A percentile compares a stretch with the other conserved stretches of the same genome.
Evolutionary conservation across 148 eudicot species (phyloP).

Genomic region (Limonium bicolor): DNA sequence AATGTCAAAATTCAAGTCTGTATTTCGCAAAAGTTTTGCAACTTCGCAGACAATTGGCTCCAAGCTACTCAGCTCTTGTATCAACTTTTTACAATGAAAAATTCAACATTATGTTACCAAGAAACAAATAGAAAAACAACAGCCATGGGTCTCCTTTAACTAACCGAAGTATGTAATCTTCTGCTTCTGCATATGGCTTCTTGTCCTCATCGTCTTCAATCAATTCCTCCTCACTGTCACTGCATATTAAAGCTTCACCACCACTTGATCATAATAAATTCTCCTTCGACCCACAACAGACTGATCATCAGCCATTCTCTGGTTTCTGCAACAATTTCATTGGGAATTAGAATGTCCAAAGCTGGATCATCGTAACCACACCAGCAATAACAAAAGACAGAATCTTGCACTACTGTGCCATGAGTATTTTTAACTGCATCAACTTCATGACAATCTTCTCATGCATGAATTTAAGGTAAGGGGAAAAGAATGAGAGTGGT

Average conservation of each 20-base stretch:
- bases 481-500: no score
- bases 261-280: conserved; percentile 93
- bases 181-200: conserved; percentile 63
- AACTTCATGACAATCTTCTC: no score
- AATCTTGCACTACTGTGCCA: not conserved
- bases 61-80: no score
- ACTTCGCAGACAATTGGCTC: no score
- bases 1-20: no score
- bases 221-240: conserved; percentile 96
- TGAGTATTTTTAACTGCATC: no score
- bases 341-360: conserved; percentile 1
- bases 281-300: conserved; percentile 95
- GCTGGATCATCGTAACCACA: not conserved
- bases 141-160: no score
- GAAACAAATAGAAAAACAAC: no score
- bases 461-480: no score
- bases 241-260: conserved; percentile 88
- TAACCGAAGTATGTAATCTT: conserved; percentile 81
- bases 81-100: no score
- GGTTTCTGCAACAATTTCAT: conserved; percentile 48
- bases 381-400: not conserved
- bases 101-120: no score
- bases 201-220: conserved; percentile 77
- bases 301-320: conserved; percentile 96
- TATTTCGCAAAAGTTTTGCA: no score